Evolutionary conservation across 768 basidiomycete genomes (phyloP), one percentile per base, ranked within the genome.

Genomic region (Lactarius deliciosus): DNA sequence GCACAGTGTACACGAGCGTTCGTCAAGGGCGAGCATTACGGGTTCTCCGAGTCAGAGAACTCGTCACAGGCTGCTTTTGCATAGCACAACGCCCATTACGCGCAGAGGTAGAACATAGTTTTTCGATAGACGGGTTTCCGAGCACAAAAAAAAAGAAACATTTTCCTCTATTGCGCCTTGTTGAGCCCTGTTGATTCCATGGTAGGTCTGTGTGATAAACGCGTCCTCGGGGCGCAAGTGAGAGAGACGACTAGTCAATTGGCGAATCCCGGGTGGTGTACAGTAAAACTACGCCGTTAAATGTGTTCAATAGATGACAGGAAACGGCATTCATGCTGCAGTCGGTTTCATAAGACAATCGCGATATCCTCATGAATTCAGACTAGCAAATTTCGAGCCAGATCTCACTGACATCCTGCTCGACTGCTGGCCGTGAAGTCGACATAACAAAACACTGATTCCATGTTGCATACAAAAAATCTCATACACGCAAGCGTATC

Each of bases 1-100:
- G 95, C 94, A 1, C 91, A 94, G 71, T 96, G 94, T 76, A 91
- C 91, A 16, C 87, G 90, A 57, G 83, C 94, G 22, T 96, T 96
- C 74, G 89, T 90, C 68, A 88, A 88, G 74, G 87, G 85, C 38
- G 87, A 90, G 79, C 80, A 84, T 72, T 82, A 84, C 72, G 84
- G 82, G 57, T 83, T 86, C 71, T 79, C 80, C 60, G 80, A 82
- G 53, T 74, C 79, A 45, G 81, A 81, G 55, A 83, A 81, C 69
- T 79, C 75, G 32, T 60, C 77, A 67, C 76, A 80, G 69, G 74
- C 80, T 77, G 79, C 80, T 32, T 82, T 78, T 70, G 82, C 82
- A 72, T 84, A 74, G 73, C 43, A 5, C 25, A 61, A 36, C 22
- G 56, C 15, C 20, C 20, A n/a, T 43, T 25, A 56, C 40, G 61